Base-by-base conservation (phyloP, 176 grass and related monocot genomes). In the Musa schizocarpa region DNA sequence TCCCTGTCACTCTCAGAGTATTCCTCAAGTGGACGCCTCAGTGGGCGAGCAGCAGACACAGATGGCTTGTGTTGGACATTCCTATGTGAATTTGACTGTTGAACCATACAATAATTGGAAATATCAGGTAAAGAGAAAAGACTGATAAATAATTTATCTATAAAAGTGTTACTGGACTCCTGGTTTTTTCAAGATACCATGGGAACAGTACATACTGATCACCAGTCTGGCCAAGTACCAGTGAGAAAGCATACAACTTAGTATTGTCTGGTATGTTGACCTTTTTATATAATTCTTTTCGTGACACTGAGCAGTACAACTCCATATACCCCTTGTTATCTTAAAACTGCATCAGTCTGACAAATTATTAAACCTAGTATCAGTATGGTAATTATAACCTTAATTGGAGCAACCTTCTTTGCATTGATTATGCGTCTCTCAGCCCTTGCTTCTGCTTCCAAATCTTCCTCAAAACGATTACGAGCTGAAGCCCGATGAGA, bases 1-100 rank as follows among this genome's bases (percentile, higher is more conserved):
- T 91, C 88, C 69, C 85, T 85, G 56, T 92, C 87, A 70, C 90
- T 89, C 79, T 83, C 87, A 16, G 84, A 89, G 74, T 93, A 93
- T 80, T 89, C 88, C 57, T 89, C 84, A 27, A 79, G 82, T 68
- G 80, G 79, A 13, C 71, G 88, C 43, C 83, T 89, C 8, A 80
- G 69, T 67, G 75, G 74, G 23, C 76, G 88, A 81, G 84, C 78
- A 87, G 80, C 73, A 69, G 89, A 72, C 68, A 86, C 75, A 1
- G 84, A 78, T 85, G 82, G 54, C 64, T 93, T 93, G 57, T 65
- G 82, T 17, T 84, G 68, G 68, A 78, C 63, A 76, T 71, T 92
- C 77, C 78, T 87, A 82, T 58, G 82, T 84, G 85, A 76, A 83
- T 85, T 92, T 70, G 86, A 79, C 90, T 99, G 70, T 34, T 74